These are phyloP conservation scores for Collybia sordida DNA, from an alignment of 768 basidiomycete species.

Conservation along the genomic window DNA sequence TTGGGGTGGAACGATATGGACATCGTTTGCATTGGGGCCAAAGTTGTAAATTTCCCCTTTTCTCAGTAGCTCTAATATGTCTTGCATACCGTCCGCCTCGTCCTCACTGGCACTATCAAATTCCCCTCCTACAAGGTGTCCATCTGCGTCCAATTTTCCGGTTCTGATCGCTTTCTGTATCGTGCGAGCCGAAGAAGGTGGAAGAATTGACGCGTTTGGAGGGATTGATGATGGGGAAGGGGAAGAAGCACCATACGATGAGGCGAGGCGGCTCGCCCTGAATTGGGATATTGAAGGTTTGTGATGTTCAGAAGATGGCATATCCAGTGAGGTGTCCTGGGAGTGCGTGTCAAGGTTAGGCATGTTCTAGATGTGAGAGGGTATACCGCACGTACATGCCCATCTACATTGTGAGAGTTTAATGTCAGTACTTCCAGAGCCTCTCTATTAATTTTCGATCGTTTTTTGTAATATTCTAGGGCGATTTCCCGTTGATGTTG, in stretches of 20 bases:
- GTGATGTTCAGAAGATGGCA: conserved; percentile 35
- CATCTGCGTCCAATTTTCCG: conserved; percentile 53
- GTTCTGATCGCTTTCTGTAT: conserved; percentile 52
- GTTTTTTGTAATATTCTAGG: conserved; percentile 66
- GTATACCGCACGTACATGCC: conserved; percentile 41
- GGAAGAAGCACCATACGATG: conserved; percentile 45
- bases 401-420: conserved; percentile 42
- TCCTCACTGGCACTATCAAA: conserved; percentile 58
- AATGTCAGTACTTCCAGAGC: conserved; percentile 50
- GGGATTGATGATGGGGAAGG: conserved; percentile 33
- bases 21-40: conserved; percentile 42
- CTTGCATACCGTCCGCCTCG: conserved; percentile 48
- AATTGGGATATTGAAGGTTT: conserved; percentile 64
- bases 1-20: conserved; percentile 20
- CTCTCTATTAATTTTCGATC: conserved; percentile 52
- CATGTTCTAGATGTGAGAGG: conserved; percentile 4
- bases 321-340: conserved; percentile 44
- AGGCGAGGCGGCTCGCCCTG: conserved; percentile 55
- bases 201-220: conserved; percentile 40
- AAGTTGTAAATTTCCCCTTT: conserved; percentile 53
- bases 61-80: conserved; percentile 49
- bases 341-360: conserved; percentile 2
- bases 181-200: conserved; percentile 44
- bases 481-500: conserved; percentile 76
- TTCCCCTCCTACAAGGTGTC: conserved; percentile 49